Conservation (phyloP, 1,139 yeast species). For the Nakaseomyces sp. region DNA sequence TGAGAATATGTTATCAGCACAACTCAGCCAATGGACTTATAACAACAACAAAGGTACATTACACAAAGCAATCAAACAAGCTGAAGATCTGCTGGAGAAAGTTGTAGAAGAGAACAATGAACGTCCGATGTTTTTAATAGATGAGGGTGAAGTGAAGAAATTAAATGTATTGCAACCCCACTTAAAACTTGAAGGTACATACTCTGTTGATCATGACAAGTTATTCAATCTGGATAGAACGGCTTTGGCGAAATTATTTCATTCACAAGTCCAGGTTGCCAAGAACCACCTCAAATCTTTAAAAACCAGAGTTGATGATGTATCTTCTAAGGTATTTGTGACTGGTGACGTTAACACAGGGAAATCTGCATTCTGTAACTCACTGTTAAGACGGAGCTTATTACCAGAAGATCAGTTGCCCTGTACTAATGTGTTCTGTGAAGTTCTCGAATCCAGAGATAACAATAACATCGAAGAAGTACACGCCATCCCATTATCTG, state of each 20-base stretch:
- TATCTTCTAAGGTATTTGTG: constrained; percentile 85
- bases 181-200: constrained; percentile 26
- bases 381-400: constrained; percentile 65
- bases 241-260: constrained; percentile 25
- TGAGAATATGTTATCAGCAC: constrained; percentile 22
- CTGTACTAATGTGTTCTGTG: constrained; percentile 93
- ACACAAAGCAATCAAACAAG: constrained; percentile 19
- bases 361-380: constrained; percentile 91
- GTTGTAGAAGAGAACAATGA: constrained; percentile 22
- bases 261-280: constrained; percentile 31
- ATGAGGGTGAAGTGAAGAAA: constrained; percentile 8
- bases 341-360: constrained; percentile 98
- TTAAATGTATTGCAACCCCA: constrained; percentile 23
- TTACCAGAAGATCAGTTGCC: constrained; percentile 98
- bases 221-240: constrained; percentile 22
- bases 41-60: constrained; percentile 26
- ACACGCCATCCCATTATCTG: constrained; percentile 74
- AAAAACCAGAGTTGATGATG: constrained; percentile 80
- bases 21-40: constrained; percentile 29
- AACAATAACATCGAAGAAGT: constrained; percentile 78
- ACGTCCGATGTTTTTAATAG: constrained; percentile 24
- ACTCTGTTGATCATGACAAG: constrained; percentile 10
- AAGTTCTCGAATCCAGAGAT: constrained; percentile 76
- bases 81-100: constrained; percentile 18
- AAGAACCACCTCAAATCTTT: constrained; percentile 63